phyloP scores from a whole-genome alignment of 2,329 filamentous ascomycete species.

The Fonsecaea pugnacius region DNA sequence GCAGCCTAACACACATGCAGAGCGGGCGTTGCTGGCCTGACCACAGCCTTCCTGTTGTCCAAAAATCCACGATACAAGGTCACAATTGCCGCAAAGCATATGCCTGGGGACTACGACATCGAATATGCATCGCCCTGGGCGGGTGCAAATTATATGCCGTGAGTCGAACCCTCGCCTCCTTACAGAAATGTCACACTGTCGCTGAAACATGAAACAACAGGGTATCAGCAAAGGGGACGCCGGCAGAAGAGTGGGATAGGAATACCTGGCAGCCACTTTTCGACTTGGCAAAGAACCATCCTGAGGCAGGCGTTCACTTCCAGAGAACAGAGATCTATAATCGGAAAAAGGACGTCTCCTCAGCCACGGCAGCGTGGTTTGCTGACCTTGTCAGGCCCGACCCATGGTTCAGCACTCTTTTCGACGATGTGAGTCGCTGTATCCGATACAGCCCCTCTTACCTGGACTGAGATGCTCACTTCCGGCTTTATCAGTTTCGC shows the following conservation, averaged over 20 bases:
- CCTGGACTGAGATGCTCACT: conserved; percentile 1
- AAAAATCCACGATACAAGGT: conserved; percentile 57
- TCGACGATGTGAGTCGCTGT: conserved; percentile 63
- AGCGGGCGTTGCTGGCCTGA: conserved; percentile 57
- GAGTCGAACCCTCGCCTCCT: conserved; percentile 40
- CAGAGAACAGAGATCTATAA: conserved; percentile 65
- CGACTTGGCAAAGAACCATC: conserved; percentile 62
- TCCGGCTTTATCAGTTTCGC: conserved; percentile 58
- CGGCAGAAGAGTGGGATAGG: conserved; percentile 57
- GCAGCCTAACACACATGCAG: conserved; percentile 12
- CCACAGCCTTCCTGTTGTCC: conserved; percentile 62
- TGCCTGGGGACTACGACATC: conserved; percentile 78
- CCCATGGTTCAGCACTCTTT: conserved; percentile 74
- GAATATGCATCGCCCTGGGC: conserved; percentile 85
- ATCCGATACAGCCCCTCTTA: not conserved
- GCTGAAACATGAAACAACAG: conserved; percentile 32
- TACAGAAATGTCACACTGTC: not conserved
- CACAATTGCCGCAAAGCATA: conserved; percentile 76
- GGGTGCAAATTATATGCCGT: conserved; percentile 75
- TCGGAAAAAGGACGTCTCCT: conserved; percentile 66
- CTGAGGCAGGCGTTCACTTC: conserved; percentile 76
- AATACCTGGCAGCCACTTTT: conserved; percentile 65
- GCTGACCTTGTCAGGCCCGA: conserved; percentile 68
- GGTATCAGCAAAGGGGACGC: conserved; percentile 41
- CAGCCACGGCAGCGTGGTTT: conserved; percentile 62